These are phyloP conservation scores for Penicillium sp. DNA, from an alignment of 2,329 filamentous ascomycete species.

Conservation along the genomic window DNA sequence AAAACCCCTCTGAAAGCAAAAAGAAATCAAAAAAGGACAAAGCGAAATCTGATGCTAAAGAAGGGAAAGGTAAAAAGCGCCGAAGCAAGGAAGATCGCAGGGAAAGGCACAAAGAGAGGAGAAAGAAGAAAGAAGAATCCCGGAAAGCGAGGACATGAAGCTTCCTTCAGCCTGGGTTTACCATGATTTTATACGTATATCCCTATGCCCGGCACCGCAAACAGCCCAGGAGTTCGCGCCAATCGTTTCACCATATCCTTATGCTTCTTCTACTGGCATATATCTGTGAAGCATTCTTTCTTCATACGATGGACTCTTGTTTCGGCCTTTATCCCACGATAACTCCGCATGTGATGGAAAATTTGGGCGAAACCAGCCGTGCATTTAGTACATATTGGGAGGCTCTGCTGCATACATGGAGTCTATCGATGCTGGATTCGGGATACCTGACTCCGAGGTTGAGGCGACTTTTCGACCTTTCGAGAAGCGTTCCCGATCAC, in stretches of 20 bases:
- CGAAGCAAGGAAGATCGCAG: constrained; percentile 33
- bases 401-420: not conserved
- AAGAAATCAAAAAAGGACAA: constrained; percentile 33
- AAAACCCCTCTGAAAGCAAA: constrained; percentile 11
- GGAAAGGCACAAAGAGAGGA: constrained; percentile 44
- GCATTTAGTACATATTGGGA: not conserved
- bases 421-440: not conserved
- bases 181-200: not conserved
- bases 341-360: not conserved
- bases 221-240: not conserved
- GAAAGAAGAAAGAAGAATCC: constrained; percentile 20
- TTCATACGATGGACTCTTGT: not conserved
- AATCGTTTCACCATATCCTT: not conserved
- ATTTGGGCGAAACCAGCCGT: not conserved
- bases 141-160: constrained; percentile 35
- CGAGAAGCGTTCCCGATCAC: not conserved
- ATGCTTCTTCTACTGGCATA: not conserved
- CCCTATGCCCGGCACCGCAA: not conserved
- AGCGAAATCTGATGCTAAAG: constrained; percentile 27
- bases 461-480: not conserved
- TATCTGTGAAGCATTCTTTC: not conserved
- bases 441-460: not conserved
- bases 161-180: not conserved
- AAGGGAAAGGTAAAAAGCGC: constrained; percentile 31
- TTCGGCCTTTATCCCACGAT: not conserved